phyloP scores from a whole-genome alignment of 371 early-diverging fungal genomes.

The Mucor ambiguus region DNA sequence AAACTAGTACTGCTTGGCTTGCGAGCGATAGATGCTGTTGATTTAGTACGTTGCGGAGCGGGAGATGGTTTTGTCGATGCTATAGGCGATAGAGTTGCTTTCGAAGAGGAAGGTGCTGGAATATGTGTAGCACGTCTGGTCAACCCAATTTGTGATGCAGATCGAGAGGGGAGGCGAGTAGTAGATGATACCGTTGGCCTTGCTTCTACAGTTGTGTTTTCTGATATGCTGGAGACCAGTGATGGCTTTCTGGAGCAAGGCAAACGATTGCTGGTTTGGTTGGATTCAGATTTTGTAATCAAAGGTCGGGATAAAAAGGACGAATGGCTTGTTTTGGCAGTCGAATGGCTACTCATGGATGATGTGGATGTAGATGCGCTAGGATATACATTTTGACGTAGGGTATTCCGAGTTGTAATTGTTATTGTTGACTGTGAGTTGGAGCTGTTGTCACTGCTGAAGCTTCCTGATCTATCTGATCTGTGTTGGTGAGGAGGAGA shows the following conservation, averaged over 20 bases:
- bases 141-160: slow-evolving; percentile 6
- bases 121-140: slow-evolving; percentile 25
- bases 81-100: background rate
- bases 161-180: background rate
- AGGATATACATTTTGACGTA: slow-evolving; percentile 4
- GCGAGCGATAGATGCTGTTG: slow-evolving; percentile 9
- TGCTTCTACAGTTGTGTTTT: slow-evolving; percentile 1
- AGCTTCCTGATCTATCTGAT: slow-evolving; percentile 21
- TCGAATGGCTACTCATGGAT: slow-evolving; percentile 22
- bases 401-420: background rate
- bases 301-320: slow-evolving; percentile 12
- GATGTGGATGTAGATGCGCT: slow-evolving; percentile 28
- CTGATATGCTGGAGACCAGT: background rate
- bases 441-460: slow-evolving; percentile 25
- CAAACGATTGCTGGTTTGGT: slow-evolving; percentile 3
- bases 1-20: background rate
- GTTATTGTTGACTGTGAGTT: slow-evolving; percentile 24
- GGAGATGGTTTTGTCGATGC: background rate
- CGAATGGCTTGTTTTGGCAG: slow-evolving; percentile 7
- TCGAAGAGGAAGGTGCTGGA: slow-evolving; percentile 10
- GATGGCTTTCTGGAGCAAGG: background rate
- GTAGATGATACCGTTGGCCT: background rate
- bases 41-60: slow-evolving; percentile 20
- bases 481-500: slow-evolving; percentile 5
- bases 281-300: background rate